A percentile compares a stretch with the other conserved stretches of the same genome.
Evolutionary conservation across 2,329 filamentous ascomycete species (phyloP).

Genomic region (Cordyceps javanica): DNA sequence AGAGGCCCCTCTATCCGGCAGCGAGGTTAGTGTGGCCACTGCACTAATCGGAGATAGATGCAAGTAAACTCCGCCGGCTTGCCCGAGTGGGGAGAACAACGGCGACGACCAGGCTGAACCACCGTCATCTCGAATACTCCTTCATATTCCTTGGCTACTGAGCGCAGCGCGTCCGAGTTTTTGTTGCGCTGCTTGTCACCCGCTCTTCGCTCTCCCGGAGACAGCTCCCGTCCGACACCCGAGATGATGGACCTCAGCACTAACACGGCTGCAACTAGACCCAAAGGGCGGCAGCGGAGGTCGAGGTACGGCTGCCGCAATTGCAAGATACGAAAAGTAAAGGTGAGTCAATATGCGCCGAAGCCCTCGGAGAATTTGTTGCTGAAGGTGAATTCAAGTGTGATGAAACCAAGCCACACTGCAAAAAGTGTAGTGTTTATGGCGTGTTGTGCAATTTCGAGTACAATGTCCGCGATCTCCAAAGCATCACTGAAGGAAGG

Average conservation of each 20-base stretch:
- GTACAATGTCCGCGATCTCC: background rate
- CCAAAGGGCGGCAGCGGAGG: constrained; percentile 13
- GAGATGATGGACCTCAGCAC: no score
- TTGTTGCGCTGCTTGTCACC: no score
- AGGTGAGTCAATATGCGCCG: no score
- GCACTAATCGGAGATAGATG: background rate
- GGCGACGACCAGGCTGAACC: background rate
- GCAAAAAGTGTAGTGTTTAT: background rate
- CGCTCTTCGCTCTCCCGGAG: no score
- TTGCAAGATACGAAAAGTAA: constrained; percentile 45
- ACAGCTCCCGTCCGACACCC: background rate
- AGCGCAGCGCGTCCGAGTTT: no score
- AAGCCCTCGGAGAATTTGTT: no score
- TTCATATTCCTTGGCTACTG: no score
- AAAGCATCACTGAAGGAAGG: background rate
- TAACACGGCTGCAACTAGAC: background rate
- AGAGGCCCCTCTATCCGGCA: background rate
- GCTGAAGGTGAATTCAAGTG: background rate
- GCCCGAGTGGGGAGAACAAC: background rate
- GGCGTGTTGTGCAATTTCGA: constrained; percentile 3
- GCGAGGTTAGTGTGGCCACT: background rate
- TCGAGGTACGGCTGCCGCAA: constrained; percentile 44
- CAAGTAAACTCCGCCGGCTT: background rate
- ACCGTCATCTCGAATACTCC: background rate
- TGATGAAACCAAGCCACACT: constrained; percentile 3